Conservation (phyloP, 441 rosid genomes). For the Breynia disticha region DNA sequence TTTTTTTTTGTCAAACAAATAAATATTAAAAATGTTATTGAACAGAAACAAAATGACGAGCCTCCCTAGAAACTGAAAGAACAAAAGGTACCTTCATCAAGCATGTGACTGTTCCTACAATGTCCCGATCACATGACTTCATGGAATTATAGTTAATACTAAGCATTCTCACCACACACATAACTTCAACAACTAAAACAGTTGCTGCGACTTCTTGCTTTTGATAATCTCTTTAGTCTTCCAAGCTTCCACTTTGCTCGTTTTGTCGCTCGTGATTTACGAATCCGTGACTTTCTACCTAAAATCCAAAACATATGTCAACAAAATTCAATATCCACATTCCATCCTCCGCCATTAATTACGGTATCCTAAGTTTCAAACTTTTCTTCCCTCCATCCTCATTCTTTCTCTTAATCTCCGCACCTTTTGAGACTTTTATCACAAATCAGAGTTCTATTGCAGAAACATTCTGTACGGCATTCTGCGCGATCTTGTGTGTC, state of each 20-base stretch:
- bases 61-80: too few relatives aligned
- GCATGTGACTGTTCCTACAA: too few relatives aligned
- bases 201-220: background rate
- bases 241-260: background rate
- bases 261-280: conserved; percentile 18
- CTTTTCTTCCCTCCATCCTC: background rate
- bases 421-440: conserved; percentile 15
- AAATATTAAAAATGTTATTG: too few relatives aligned
- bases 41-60: too few relatives aligned
- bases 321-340: conserved; percentile 1
- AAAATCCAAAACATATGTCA: conserved; percentile 16
- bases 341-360: conserved; percentile 23
- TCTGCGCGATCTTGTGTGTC: too few relatives aligned
- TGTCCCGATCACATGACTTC: too few relatives aligned
- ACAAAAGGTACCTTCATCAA: too few relatives aligned
- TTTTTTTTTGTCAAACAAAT: too few relatives aligned
- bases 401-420: conserved; percentile 11
- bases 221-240: background rate
- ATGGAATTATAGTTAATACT: too few relatives aligned
- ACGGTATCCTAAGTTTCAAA: conserved; percentile 27
- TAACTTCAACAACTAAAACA: conserved; percentile 4
- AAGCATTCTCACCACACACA: too few relatives aligned
- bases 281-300: conserved; percentile 29
- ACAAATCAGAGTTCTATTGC: too few relatives aligned
- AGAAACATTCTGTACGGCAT: too few relatives aligned